phyloP scores from a whole-genome alignment of 305 asterid species.

The Lippia alba region DNA sequence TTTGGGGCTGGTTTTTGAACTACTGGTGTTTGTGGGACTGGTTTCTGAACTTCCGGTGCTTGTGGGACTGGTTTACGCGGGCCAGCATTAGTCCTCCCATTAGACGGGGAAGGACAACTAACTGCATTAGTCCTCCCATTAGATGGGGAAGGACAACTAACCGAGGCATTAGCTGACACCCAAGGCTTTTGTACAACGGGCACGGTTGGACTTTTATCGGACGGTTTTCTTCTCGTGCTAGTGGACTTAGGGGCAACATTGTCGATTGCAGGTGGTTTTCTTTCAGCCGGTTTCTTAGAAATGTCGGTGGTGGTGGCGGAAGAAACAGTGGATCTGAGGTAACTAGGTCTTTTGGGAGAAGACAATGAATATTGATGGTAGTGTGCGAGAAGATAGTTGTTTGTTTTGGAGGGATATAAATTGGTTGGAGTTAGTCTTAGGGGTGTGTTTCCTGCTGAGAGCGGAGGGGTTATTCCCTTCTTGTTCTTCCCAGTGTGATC shows the following conservation, averaged over 20 bases:
- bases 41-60: too few species aligned
- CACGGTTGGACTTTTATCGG: constrained; percentile 47
- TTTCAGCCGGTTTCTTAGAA: constrained; percentile 40
- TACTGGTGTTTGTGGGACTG: too few species aligned
- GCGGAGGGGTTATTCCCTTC: constrained; percentile 43
- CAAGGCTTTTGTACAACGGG: constrained; percentile 46
- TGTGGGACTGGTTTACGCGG: not conserved
- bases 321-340: constrained; percentile 41
- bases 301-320: constrained; percentile 29
- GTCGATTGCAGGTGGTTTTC: constrained; percentile 30
- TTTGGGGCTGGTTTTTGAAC: too few species aligned
- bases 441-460: constrained; percentile 10
- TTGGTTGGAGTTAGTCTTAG: constrained; percentile 37
- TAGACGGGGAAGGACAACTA: not conserved
- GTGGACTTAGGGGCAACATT: constrained; percentile 33
- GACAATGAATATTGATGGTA: constrained; percentile 8
- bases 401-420: constrained; percentile 32
- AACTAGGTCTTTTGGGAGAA: constrained; percentile 45
- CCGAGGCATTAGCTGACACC: constrained; percentile 41
- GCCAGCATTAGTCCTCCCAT: not conserved
- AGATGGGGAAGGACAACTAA: constrained; percentile 19
- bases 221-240: constrained; percentile 44
- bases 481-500: constrained; percentile 45
- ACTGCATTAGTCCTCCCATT: not conserved
- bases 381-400: constrained; percentile 28